Evolutionary conservation across 768 basidiomycete species (phyloP), one percentile per base, ranked within the genome.

Genomic region (Collybia nuda): DNA sequence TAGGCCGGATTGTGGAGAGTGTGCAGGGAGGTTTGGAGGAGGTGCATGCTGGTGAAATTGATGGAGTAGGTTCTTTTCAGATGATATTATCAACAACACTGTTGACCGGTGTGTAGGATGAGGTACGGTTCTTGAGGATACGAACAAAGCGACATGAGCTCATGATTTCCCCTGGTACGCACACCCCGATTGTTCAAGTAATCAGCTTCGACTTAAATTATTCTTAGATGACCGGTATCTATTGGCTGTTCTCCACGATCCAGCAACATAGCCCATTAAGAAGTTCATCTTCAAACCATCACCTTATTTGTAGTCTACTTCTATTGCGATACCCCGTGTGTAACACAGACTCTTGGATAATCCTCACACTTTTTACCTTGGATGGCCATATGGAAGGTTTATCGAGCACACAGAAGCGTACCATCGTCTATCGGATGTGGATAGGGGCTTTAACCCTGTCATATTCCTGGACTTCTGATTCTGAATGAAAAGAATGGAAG

Each of bases 131-230:
- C 61, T 84, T 97, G 81, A 75, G 93, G 51, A 93, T 96, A 70
- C 81, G 94, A 43, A 96, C 94, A 51, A 90, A 83, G 63, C 79
- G 88, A 45, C 94, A 97, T 65, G 94, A 96, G 62, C 74, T 97
- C 50, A 90, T 97, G 87, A 93, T 97, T 53, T 91, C 94, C 2
- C 94, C 94, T 50, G 90, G 94, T 92, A 47, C 23, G 86, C 62
- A 6, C 15, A 6, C 14, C 4, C 18, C 14, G 15, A 21, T 26
- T 11, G 17, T 24, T 29, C 6, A 41, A 43, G 19, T n/a, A 7
- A 14, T 6, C 41, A 8, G n/a, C 37, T 21, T 50, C 9, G 29
- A 17, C 48, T 50, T 5, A 21, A n/a, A 3, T 2, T 29, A 37
- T 47, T 26, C n/a, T 14, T 52, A 93, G 92, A 92, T 61, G 86